These are phyloP conservation scores for Backusella parvicylindrica DNA, from an alignment of 192 early-diverging fungal species.

Conservation along the genomic window DNA sequence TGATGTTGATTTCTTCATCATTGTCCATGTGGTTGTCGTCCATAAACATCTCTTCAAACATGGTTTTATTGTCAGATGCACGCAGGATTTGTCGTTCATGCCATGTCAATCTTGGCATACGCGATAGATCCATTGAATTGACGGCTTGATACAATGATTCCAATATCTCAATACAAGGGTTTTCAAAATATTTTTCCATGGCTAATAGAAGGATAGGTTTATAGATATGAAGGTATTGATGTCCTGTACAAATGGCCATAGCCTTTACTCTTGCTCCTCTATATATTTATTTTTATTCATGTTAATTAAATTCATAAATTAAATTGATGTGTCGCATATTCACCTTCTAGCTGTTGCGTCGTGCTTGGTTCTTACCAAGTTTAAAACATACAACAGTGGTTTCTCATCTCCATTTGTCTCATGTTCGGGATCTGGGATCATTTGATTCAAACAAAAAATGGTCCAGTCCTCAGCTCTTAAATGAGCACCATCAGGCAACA, in stretches of 20 bases:
- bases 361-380: slow-evolving; percentile 86
- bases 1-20: slow-evolving; percentile 9
- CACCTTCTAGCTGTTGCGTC: slow-evolving; percentile 71
- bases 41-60: slow-evolving; percentile 81
- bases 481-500: slow-evolving; percentile 95
- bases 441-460: slow-evolving; percentile 88
- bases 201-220: slow-evolving; percentile 84
- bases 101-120: slow-evolving; percentile 73
- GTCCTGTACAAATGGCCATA: slow-evolving; percentile 87
- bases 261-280: slow-evolving; percentile 91
- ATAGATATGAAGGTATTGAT: slow-evolving; percentile 90
- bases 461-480: slow-evolving; percentile 92
- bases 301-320: too few relatives aligned
- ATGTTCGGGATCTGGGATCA: slow-evolving; percentile 47
- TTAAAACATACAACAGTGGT: slow-evolving; percentile 83
- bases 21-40: slow-evolving; percentile 3
- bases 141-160: slow-evolving; percentile 77
- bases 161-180: slow-evolving; percentile 70
- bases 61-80: slow-evolving; percentile 72
- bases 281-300: too few relatives aligned
- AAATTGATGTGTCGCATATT: neutral
- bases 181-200: slow-evolving; percentile 86
- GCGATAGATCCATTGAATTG: slow-evolving; percentile 79
- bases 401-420: slow-evolving; percentile 39
- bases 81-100: slow-evolving; percentile 81